These are phyloP conservation scores for Phytophthora ramorum DNA, from an alignment of 352 stramenopile species.

Conservation along the genomic window DNA sequence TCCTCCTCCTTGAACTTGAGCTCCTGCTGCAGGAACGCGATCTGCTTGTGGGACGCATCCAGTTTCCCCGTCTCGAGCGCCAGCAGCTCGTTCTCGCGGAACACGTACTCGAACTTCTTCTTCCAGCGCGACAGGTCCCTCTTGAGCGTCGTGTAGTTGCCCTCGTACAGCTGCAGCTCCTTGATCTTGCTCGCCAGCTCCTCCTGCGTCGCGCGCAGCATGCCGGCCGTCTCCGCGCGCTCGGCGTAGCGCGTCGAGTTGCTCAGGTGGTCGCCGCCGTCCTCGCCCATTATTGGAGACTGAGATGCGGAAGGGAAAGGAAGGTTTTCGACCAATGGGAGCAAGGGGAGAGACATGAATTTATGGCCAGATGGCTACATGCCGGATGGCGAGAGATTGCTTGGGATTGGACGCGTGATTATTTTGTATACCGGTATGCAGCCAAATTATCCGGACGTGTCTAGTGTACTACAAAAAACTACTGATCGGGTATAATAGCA, in stretches of 20 bases:
- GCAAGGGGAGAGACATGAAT: not conserved
- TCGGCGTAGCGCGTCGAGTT: conserved; percentile 74
- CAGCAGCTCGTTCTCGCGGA: conserved; percentile 86
- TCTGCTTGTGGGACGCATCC: conserved; percentile 84
- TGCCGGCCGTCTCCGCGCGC: conserved; percentile 62
- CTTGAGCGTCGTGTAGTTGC: conserved; percentile 80
- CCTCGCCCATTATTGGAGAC: conserved; percentile 22
- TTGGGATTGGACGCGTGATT: no score
- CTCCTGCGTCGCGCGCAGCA: conserved; percentile 80
- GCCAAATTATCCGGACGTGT: no score
- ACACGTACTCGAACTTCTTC: conserved; percentile 90
- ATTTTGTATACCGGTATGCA: no score
- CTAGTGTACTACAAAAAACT: no score
- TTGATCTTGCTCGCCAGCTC: conserved; percentile 80
- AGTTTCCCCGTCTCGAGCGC: conserved; percentile 86
- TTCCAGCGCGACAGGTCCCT: conserved; percentile 85
- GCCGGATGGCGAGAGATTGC: not conserved
- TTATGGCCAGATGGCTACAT: not conserved
- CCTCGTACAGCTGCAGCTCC: conserved; percentile 86
- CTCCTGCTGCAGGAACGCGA: conserved; percentile 84
- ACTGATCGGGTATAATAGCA: no score
- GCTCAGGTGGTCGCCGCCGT: conserved; percentile 52
- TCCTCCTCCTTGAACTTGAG: conserved; percentile 90
- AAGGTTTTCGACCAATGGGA: not conserved
- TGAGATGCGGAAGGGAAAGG: not conserved